Evolutionary conservation across 73 alveolate genomes (phyloP), one percentile per base, ranked within the genome.

Genomic region (Paramecium sexaurelia): DNA sequence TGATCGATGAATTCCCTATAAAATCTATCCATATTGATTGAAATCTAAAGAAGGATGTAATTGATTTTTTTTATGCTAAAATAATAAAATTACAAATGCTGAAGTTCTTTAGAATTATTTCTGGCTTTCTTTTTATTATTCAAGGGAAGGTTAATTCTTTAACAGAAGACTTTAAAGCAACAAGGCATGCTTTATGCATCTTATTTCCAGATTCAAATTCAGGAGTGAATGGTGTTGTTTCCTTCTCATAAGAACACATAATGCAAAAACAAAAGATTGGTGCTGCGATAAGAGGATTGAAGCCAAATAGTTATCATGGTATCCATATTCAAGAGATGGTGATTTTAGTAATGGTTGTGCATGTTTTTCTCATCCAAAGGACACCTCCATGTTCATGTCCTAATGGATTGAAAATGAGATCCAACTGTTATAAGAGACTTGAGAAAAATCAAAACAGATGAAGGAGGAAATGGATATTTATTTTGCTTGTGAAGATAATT

Each of bases 241-340:
- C 92, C 24, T 95, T 95, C 84, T 90, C 51, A 20, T 95, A 96
- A 85, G 85, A 55, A 67, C 78, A 88, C 56, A 82, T 56, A 84
- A 82, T 41, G 47, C 96, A 15, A 88, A 84, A 55, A 92, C 97
- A 39, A 33, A n/a, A 91, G 47, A 93, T 92, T 92, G 73, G 92
- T 47, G 98, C 95, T 55, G 85, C 83, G 27, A 93, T 94, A 93
- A 85, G 93, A 61, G 97, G 97, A 17, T 85, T 95, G 22, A 43
- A 55, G 20, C 92, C 96, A 10, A 93, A 92, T 35, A 83, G 94
- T 20, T 66, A 75, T 33, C 98, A 95, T 78, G 99, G 99, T 11
- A 92, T 95, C 93, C 99, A 96, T 91, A 94, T 96, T 43, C 99
- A 96, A 85, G 96, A 96, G 85, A 94, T 95, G 99, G 97, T 15